These are phyloP conservation scores for Coffea eugenioides DNA, from an alignment of 257 asterid species.

Conservation along the genomic window DNA sequence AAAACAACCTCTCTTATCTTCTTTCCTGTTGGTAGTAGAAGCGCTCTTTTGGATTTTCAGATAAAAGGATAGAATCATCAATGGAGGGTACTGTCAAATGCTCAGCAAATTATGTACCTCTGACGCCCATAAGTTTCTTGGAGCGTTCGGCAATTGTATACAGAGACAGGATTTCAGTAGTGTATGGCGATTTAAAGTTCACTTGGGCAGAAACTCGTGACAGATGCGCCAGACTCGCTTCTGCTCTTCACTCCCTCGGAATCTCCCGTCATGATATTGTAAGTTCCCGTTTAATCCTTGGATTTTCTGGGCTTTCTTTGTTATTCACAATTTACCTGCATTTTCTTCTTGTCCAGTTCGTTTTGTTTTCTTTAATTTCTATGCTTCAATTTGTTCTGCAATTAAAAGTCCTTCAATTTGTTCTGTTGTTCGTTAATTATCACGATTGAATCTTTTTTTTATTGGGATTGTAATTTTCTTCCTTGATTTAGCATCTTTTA, in stretches of 20 bases:
- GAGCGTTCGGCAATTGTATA: slow-evolving; percentile 33
- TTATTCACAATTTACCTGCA: no score
- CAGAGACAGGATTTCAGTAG: slow-evolving; percentile 25
- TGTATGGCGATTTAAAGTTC: slow-evolving; percentile 15
- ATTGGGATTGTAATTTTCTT: no score
- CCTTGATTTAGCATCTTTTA: no score
- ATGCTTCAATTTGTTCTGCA: no score
- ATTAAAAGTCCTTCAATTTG: no score
- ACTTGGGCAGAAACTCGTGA: slow-evolving; percentile 31
- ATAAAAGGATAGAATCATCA: background rate
- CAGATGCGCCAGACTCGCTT: slow-evolving; percentile 31
- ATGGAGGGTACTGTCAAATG: slow-evolving; percentile 26
- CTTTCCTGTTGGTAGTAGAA: no score
- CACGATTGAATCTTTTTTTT: no score
- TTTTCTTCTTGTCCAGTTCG: no score
- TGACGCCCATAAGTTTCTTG: slow-evolving; percentile 37
- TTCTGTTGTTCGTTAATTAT: no score
- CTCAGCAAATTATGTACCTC: slow-evolving; percentile 33
- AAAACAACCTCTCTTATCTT: no score
- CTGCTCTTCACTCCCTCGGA: slow-evolving; percentile 23
- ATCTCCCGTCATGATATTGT: slow-evolving; percentile 33
- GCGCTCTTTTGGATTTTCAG: background rate
- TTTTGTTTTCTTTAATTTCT: no score
- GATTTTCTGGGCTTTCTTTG: no score
- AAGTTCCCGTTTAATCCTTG: background rate